Percentiles rank a stretch among this genome's conserved stretches.
These are phyloP conservation scores for Trametes maxima DNA, from an alignment of 768 basidiomycete genomes.

Conservation along the genomic window DNA sequence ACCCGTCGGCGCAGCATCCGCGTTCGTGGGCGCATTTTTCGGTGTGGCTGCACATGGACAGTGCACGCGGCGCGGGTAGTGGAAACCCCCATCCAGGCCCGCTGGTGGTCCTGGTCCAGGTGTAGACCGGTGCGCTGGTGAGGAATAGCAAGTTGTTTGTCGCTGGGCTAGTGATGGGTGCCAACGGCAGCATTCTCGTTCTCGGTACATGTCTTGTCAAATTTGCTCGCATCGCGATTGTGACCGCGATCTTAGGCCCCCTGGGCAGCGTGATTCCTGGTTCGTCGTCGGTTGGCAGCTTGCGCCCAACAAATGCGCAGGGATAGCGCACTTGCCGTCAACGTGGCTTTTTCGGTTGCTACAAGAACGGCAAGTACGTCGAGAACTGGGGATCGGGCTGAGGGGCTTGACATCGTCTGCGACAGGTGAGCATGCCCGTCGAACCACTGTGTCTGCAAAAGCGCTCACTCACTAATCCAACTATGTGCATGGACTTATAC, in stretches of 20 bases:
- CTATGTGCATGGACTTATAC: too few species aligned
- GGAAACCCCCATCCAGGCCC: conserved; percentile 27
- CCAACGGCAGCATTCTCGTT: conserved; percentile 28
- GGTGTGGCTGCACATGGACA: conserved; percentile 20
- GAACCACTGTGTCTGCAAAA: background rate
- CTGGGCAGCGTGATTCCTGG: conserved; percentile 30
- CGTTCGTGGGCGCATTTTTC: conserved; percentile 23
- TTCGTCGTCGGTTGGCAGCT: conserved; percentile 32
- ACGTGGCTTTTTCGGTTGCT: conserved; percentile 71
- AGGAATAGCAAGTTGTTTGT: conserved; percentile 55
- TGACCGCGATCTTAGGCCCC: conserved; percentile 18
- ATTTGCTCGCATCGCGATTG: background rate
- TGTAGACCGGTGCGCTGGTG: conserved; percentile 63
- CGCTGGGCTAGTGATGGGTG: conserved; percentile 7
- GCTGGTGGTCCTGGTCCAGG: conserved; percentile 38
- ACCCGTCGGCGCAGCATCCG: conserved; percentile 20
- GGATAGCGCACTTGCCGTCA: conserved; percentile 80
- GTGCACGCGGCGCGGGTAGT: conserved; percentile 17
- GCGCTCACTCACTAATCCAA: too few species aligned
- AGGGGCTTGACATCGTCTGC: conserved; percentile 83
- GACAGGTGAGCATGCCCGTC: conserved; percentile 53
- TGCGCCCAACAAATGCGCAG: conserved; percentile 40
- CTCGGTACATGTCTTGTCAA: conserved; percentile 16
- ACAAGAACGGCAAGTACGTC: conserved; percentile 85
- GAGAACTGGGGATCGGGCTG: conserved; percentile 86